Base-by-base conservation (phyloP, 345 rosid genomes). In the Gossypium australe region DNA sequence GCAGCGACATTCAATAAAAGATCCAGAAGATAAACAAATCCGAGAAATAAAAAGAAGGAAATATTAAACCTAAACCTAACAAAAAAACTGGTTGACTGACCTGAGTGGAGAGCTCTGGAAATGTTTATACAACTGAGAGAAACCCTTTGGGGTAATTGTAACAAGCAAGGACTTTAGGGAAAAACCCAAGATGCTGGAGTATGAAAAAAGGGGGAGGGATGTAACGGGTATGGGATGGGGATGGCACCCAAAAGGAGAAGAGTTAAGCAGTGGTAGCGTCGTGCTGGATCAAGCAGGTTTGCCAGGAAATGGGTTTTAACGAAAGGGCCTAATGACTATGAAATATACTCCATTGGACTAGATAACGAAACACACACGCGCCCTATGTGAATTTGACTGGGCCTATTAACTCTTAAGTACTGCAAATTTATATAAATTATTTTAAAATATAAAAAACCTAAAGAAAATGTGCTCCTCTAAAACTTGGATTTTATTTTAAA, bases 1-100 rank as follows among this genome's bases (percentile, higher is more conserved):
- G 81, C 9, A 94, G 84, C 18, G 93, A 89, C 91, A 72, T 93
- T 88, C 6, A 89, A 80, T 84, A 91, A 92, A 87, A 94, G 88
- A 83, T 75, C 91, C 43, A n/a, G 25, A 9, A 64, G 43, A 64
- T 9, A 9, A 63, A 38, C 45, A 64, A 41, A 64, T 41, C 27
- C 49, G 9, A 64, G 8, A 64, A 38, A 41, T 41, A 64, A 41
- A 51, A 8, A 14, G 1, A 20, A 45, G 7, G 41, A 34, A 45
- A 2, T 13, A 25, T 27, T 25, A 4, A 60, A 27, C 65, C 65
- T 60, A 60, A 60, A 60, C 18, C 65, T 27, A 13, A 8, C 41
- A 11, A 20, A 10, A 56, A 14, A 14, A 6, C 1, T 27, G 18
- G 10, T 61, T 7, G 20, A 61, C 66, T 27, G 66, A 61, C 63